These are phyloP conservation scores for Cutaneotrichosporon dermatis DNA, from an alignment of 1,284 basidiomycete genomes.

Conservation along the genomic window DNA sequence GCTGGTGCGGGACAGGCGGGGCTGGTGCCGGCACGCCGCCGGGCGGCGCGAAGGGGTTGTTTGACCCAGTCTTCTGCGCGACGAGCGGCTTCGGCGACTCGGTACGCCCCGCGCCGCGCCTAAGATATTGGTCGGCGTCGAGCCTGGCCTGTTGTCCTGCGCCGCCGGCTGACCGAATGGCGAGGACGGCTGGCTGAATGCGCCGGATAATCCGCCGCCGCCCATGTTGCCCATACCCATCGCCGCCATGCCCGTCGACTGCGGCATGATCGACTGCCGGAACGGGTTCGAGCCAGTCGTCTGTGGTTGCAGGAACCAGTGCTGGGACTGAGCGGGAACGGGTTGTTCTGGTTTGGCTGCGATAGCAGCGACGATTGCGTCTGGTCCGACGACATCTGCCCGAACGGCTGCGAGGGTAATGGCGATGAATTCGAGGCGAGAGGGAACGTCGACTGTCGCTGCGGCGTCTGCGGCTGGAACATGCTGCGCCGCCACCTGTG, in stretches of 20 bases:
- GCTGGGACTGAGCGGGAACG: slow-evolving; percentile 49
- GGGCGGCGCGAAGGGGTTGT: slow-evolving; percentile 86
- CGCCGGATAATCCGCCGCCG: background rate
- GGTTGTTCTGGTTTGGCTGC: slow-evolving; percentile 4
- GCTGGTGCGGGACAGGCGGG: slow-evolving; percentile 68
- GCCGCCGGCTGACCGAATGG: slow-evolving; percentile 50
- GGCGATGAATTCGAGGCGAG: background rate
- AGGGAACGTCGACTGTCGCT: slow-evolving; percentile 11
- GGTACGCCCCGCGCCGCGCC: slow-evolving; percentile 21
- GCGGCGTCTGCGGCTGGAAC: slow-evolving; percentile 57
- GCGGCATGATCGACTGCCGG: slow-evolving; percentile 51
- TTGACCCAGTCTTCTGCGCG: slow-evolving; percentile 86
- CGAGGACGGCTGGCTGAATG: slow-evolving; percentile 48
- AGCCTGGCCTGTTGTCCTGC: background rate
- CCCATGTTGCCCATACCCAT: background rate
- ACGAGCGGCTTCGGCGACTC: slow-evolving; percentile 58
- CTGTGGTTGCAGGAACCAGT: slow-evolving; percentile 51
- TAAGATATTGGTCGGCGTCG: slow-evolving; percentile 8
- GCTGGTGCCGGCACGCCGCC: slow-evolving; percentile 48
- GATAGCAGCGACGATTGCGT: slow-evolving; percentile 46
- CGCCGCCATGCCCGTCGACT: slow-evolving; percentile 1
- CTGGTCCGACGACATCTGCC: slow-evolving; percentile 20
- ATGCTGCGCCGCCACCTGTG: slow-evolving; percentile 57
- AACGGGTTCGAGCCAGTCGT: slow-evolving; percentile 61
- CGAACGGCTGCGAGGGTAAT: background rate